Evolutionary conservation across 2,329 filamentous ascomycete species (phyloP).

Genomic region (Didymella keratinophila): DNA sequence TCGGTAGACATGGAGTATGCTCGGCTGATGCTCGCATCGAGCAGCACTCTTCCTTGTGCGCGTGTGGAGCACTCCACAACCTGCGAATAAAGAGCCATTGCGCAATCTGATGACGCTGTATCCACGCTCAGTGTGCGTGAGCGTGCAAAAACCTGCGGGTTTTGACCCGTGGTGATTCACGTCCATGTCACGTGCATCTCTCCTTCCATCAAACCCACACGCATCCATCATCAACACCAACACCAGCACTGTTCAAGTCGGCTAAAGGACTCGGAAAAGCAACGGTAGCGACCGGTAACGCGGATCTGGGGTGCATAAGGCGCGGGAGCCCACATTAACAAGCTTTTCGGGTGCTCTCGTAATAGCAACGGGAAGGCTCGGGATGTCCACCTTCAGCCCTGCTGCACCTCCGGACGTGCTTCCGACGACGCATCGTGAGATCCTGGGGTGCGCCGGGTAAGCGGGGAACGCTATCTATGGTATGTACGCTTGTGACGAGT

Average conservation of each 20-base stretch:
- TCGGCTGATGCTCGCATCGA: background rate
- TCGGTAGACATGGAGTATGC: background rate
- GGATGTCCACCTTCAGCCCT: background rate
- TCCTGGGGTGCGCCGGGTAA: slow-evolving; percentile 1
- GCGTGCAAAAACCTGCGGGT: background rate
- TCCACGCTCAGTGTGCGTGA: too few species aligned
- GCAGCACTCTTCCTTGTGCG: background rate
- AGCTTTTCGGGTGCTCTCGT: slow-evolving; percentile 18
- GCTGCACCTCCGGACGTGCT: background rate
- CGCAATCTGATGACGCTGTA: too few species aligned
- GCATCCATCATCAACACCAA: background rate
- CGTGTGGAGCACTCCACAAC: background rate
- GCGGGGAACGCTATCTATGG: slow-evolving; percentile 1
- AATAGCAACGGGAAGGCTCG: slow-evolving; percentile 5
- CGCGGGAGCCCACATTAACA: background rate
- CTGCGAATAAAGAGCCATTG: background rate
- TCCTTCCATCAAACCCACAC: background rate
- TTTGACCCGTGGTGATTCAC: too few species aligned
- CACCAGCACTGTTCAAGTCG: background rate
- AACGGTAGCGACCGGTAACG: background rate
- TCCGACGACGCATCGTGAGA: slow-evolving; percentile 8
- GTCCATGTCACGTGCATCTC: background rate
- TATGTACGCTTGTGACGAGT: background rate
- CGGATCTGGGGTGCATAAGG: slow-evolving; percentile 7
- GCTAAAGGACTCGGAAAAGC: background rate